Evolutionary conservation across 495 filamentous ascomycete genomes (phyloP), one percentile per base, ranked within the genome.

Genomic region (Penicillium subrubescens): DNA sequence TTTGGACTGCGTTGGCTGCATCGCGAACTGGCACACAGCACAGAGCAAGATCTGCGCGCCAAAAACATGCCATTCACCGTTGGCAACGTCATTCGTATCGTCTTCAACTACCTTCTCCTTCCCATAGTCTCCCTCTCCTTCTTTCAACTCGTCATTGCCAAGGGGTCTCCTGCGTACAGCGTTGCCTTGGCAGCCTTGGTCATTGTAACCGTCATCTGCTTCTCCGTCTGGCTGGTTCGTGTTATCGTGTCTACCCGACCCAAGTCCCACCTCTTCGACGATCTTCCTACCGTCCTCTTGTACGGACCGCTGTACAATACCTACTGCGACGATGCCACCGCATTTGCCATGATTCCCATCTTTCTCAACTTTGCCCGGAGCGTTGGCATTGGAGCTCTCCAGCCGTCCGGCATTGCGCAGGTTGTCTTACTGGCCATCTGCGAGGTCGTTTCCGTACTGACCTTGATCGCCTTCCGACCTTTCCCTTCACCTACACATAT

Each of bases 231-330:
- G 89, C 84, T 94, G 1, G 83, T 94, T 41, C 88, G 88, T 69
- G 79, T 94, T 39, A 93, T 97, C 69, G 86, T 87, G 33, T 87
- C 82, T 25, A 93, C 92, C 4, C 87, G 91, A 63, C 95, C 95
- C 0, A 88, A 90, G 48, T 88, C 92, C 15, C 89, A 89, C 65
- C 84, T 99, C 23, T 99, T 96, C 71, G 95, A 99, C 73, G 92
- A 97, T 75, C 84, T 98, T 52, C 86, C 91, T 10, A 97, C 92
- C 0, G 89, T 97, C 11, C 83, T 99, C 14, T 82, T 92, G 2
- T 98, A 97, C 70, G 95, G 95, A 5, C 92, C 95, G 4, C 83
- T 99, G n/a, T 99, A 98, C 80, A 99, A 99, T 76, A 99, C 96
- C 2, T 97, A 94, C 72, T 88, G 85, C 19, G 93, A 94, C 34